Conservation (phyloP, 805 yeast species). For the Metschnikowia proteae region DNA sequence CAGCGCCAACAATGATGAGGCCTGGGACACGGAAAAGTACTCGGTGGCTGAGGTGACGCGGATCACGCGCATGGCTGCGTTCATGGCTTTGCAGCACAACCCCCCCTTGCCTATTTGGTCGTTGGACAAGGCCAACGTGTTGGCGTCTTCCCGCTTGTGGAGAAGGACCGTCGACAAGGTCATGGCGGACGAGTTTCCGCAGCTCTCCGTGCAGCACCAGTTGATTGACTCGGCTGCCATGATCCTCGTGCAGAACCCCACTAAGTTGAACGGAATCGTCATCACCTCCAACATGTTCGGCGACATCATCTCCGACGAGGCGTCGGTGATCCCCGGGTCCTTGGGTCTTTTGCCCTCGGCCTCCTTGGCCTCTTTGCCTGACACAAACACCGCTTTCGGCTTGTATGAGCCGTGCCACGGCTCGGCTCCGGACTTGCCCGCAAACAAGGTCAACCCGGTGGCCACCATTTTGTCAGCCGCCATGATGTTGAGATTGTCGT, state of each 20-base stretch:
- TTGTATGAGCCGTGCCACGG: slow-evolving; percentile 98
- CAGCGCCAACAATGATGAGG: slow-evolving; percentile 56
- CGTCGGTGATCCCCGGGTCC: slow-evolving; percentile 96
- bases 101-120: slow-evolving; percentile 97
- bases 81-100: slow-evolving; percentile 84
- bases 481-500: slow-evolving; percentile 92
- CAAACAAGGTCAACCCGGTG: slow-evolving; percentile 87
- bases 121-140: slow-evolving; percentile 93
- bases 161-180: slow-evolving; percentile 87
- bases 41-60: slow-evolving; percentile 90
- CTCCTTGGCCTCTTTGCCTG: slow-evolving; percentile 95
- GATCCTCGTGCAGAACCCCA: slow-evolving; percentile 91
- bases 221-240: slow-evolving; percentile 98
- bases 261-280: slow-evolving; percentile 85
- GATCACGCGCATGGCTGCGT: slow-evolving; percentile 97
- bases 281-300: slow-evolving; percentile 97
- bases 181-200: slow-evolving; percentile 86
- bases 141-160: slow-evolving; percentile 96
- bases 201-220: slow-evolving; percentile 83
- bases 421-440: slow-evolving; percentile 90
- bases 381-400: slow-evolving; percentile 90
- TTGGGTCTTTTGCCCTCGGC: slow-evolving; percentile 95
- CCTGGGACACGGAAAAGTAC: slow-evolving; percentile 92
- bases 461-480: slow-evolving; percentile 96
- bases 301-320: slow-evolving; percentile 96